These are phyloP conservation scores for Carex myosuroides DNA, from an alignment of 176 grass and related monocot genomes.

Conservation along the genomic window DNA sequence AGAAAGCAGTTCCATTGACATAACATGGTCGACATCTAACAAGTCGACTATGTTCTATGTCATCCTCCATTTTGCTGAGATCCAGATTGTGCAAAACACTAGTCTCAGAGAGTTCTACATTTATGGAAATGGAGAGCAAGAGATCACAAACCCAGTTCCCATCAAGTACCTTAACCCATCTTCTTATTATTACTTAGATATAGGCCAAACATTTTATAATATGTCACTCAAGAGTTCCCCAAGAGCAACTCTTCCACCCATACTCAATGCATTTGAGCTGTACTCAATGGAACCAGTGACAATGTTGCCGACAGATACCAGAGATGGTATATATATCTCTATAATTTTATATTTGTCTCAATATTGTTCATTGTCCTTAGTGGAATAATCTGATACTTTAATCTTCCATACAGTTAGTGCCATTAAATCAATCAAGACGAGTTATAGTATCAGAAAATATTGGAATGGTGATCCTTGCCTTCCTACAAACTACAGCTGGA, in stretches of 20 bases:
- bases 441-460: not conserved
- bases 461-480: conserved; percentile 22
- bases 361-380: not conserved
- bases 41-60: not conserved
- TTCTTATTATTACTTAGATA: not conserved
- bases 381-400: not conserved
- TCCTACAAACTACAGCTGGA: not conserved
- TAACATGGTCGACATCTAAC: not conserved
- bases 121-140: not conserved
- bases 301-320: not conserved
- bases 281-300: not conserved
- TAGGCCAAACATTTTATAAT: not conserved
- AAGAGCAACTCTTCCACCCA: conserved; percentile 1
- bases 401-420: conserved; percentile 18
- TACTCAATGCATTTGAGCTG: conserved; percentile 3
- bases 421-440: conserved; percentile 12
- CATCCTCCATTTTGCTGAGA: not conserved
- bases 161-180: not conserved
- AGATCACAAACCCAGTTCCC: not conserved
- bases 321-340: not conserved
- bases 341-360: not conserved
- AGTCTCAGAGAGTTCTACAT: not conserved
- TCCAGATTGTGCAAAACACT: not conserved
- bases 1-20: not conserved
- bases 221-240: not conserved